These are phyloP conservation scores for Lentinula guzmanii DNA, from an alignment of 768 basidiomycete genomes.

Conservation along the genomic window DNA sequence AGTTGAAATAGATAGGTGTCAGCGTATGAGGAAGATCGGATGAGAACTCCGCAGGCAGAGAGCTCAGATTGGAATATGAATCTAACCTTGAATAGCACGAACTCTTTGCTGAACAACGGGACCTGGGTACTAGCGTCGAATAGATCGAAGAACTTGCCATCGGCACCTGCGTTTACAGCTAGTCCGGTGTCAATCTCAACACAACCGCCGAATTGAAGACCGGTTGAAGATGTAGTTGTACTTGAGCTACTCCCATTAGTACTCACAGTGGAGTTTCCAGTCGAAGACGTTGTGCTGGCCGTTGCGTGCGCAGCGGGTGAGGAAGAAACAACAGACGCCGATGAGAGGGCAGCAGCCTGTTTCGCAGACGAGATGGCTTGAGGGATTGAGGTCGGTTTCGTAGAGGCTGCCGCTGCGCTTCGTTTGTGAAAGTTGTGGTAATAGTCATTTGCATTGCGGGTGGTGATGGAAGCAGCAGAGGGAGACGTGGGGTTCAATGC, in stretches of 20 bases:
- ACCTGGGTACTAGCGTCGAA: constrained; percentile 19
- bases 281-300: neutral
- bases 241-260: neutral
- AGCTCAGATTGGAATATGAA: neutral
- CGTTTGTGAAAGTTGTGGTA: neutral
- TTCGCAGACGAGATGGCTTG: constrained; percentile 1
- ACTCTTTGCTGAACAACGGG: constrained; percentile 24
- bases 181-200: constrained; percentile 25
- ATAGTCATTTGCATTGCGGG: neutral
- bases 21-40: neutral
- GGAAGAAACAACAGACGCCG: neutral
- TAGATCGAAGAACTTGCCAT: constrained; percentile 22
- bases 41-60: neutral
- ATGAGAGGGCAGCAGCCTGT: neutral
- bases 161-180: constrained; percentile 24
- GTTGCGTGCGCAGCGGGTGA: neutral
- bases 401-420: neutral
- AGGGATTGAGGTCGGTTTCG: neutral
- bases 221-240: constrained; percentile 2
- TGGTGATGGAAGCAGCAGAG: neutral
- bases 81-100: constrained; percentile 25
- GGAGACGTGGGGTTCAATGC: neutral
- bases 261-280: too few species aligned
- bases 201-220: constrained; percentile 24
- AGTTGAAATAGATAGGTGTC: neutral